phyloP scores from a whole-genome alignment of 331 rosid species.

The Ulmus americana region DNA sequence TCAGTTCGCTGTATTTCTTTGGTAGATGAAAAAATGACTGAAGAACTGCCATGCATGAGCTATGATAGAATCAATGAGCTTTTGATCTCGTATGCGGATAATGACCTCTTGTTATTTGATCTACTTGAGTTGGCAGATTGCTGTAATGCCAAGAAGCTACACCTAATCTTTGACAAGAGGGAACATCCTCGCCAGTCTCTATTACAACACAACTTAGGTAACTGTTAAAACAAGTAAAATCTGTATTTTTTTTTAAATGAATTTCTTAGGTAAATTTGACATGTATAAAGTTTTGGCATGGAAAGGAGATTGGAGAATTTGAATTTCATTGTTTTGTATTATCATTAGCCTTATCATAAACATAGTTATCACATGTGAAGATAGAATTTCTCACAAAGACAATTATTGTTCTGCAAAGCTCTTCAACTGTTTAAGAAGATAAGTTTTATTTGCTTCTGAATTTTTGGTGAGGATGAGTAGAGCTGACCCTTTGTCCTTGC shows the following conservation, averaged over 20 bases:
- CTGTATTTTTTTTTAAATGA: not conserved
- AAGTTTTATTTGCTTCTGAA: not conserved
- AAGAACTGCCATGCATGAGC: slow-evolving; percentile 90
- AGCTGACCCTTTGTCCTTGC: not conserved
- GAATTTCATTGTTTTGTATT: not conserved
- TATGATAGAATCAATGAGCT: slow-evolving; percentile 74
- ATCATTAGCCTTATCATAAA: not conserved
- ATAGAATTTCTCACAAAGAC: no score
- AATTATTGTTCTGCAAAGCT: slow-evolving; percentile 2
- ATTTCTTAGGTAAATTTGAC: not conserved
- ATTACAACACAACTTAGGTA: slow-evolving; percentile 95
- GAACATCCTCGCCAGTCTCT: slow-evolving; percentile 87
- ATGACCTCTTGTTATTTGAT: slow-evolving; percentile 71
- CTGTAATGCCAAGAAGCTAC: slow-evolving; percentile 80
- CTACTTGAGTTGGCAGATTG: slow-evolving; percentile 97
- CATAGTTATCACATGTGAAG: no score
- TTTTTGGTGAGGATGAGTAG: not conserved
- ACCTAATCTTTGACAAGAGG: slow-evolving; percentile 86
- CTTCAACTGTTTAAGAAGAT: not conserved
- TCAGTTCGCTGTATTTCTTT: slow-evolving; percentile 85
- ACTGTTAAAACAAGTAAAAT: slow-evolving; percentile 1
- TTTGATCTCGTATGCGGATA: slow-evolving; percentile 60
- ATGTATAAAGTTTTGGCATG: not conserved
- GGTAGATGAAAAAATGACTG: slow-evolving; percentile 75
- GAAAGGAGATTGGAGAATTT: slow-evolving; percentile 4